Evolutionary conservation across 129 eudicot genomes (phyloP).

Genomic region (Chrysanthemum seticuspe): DNA sequence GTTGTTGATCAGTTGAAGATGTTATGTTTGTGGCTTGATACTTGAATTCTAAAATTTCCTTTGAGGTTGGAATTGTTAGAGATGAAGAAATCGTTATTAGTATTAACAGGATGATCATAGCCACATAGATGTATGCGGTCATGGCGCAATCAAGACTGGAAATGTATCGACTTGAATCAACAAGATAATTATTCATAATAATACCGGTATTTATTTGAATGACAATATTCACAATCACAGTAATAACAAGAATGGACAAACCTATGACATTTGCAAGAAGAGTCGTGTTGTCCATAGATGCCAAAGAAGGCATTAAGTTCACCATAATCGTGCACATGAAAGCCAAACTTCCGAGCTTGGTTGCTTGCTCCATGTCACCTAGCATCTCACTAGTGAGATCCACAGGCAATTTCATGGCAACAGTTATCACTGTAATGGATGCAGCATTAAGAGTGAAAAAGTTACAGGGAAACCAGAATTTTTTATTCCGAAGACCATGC

Average conservation of each 20-base stretch:
- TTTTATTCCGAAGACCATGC: slow-evolving; percentile 29
- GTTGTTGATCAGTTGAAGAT: background rate
- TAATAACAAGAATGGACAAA: slow-evolving; percentile 35
- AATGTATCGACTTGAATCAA: no score
- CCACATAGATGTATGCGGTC: background rate
- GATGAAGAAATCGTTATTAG: slow-evolving; percentile 24
- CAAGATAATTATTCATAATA: background rate
- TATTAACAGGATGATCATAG: slow-evolving; percentile 16
- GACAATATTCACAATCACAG: slow-evolving; percentile 26
- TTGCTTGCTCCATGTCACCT: slow-evolving; percentile 1
- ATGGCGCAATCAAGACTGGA: no score
- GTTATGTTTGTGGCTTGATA: slow-evolving; percentile 20
- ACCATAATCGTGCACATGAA: slow-evolving; percentile 37
- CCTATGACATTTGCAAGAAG: slow-evolving; percentile 32
- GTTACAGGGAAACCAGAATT: slow-evolving; percentile 42
- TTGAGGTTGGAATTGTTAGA: slow-evolving; percentile 23
- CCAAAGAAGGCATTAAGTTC: slow-evolving; percentile 41
- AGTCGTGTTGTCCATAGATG: slow-evolving; percentile 29
- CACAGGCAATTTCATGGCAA: slow-evolving; percentile 43
- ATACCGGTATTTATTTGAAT: slow-evolving; percentile 27
- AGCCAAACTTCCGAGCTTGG: slow-evolving; percentile 29
- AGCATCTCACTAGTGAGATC: slow-evolving; percentile 32
- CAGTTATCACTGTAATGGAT: slow-evolving; percentile 36
- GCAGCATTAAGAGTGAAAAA: slow-evolving; percentile 42
- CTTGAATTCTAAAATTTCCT: slow-evolving; percentile 27